These are phyloP conservation scores for Chalaropsis ovoidea DNA, from an alignment of 2,329 filamentous ascomycete species.

Conservation along the genomic window DNA sequence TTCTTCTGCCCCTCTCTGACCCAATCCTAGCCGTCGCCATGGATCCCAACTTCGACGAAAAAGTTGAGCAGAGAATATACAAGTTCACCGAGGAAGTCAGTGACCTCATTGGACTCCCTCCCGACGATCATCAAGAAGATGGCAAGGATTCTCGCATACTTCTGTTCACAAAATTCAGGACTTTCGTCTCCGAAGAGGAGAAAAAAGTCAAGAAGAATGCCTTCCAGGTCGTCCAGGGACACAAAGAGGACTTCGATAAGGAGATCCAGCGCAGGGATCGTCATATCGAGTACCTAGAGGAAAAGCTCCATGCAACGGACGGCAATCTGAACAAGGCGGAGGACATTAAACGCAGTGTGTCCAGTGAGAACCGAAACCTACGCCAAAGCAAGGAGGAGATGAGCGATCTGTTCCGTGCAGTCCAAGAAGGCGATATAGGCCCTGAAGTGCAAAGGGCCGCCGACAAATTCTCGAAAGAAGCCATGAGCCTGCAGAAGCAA, in stretches of 20 bases:
- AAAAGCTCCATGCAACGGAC: neutral
- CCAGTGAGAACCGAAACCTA: neutral
- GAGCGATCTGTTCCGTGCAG: neutral
- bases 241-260: neutral
- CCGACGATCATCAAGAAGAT: too few species aligned
- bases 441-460: neutral
- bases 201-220: too few species aligned
- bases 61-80: too few species aligned
- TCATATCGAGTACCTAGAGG: neutral
- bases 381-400: neutral
- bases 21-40: neutral
- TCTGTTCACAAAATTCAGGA: too few species aligned
- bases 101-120: too few species aligned
- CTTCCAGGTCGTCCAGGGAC: too few species aligned
- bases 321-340: neutral
- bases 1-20: neutral
- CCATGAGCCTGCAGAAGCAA: too few species aligned
- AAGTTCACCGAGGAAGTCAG: too few species aligned
- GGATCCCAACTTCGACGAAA: neutral
- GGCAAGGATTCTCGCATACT: too few species aligned
- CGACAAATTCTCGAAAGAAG: neutral
- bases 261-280: too few species aligned
- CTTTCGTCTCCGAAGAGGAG: too few species aligned
- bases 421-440: neutral
- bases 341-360: neutral